phyloP scores from a whole-genome alignment of 352 stramenopile species.

The Pythium utonaiense region DNA sequence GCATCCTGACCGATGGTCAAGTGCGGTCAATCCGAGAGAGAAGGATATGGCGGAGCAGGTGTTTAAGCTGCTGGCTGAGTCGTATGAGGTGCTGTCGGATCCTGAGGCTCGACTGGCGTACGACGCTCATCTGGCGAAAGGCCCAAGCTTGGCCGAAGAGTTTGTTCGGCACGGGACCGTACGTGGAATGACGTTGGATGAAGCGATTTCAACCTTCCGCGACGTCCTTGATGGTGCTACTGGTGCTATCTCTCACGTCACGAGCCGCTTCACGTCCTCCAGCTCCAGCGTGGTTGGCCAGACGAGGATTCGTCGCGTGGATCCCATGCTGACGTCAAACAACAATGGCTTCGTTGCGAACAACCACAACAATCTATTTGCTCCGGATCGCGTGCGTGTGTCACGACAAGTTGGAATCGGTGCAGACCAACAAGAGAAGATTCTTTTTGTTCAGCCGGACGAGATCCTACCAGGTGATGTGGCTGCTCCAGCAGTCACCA shows the following conservation, averaged over 20 bases:
- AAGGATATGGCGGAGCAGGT: slow-evolving; percentile 66
- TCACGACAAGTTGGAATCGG: slow-evolving; percentile 53
- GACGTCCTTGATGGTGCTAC: slow-evolving; percentile 68
- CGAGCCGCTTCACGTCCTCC: slow-evolving; percentile 54
- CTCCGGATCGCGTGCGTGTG: slow-evolving; percentile 65
- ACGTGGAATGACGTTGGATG: slow-evolving; percentile 78
- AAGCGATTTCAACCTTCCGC: slow-evolving; percentile 77
- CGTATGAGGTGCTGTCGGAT: slow-evolving; percentile 81
- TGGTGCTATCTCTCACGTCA: slow-evolving; percentile 53
- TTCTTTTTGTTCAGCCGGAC: slow-evolving; percentile 78
- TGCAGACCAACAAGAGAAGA: slow-evolving; percentile 54
- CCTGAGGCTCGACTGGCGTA: slow-evolving; percentile 53
- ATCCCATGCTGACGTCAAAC: slow-evolving; percentile 19
- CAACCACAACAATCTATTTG: slow-evolving; percentile 86
- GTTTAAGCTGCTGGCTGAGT: slow-evolving; percentile 83
- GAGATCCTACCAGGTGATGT: slow-evolving; percentile 56
- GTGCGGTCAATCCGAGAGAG: slow-evolving; percentile 41
- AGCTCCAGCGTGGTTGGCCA: slow-evolving; percentile 71
- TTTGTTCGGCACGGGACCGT: slow-evolving; percentile 78
- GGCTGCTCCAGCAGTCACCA: slow-evolving; percentile 18
- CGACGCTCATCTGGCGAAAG: slow-evolving; percentile 51
- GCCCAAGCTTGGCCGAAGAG: slow-evolving; percentile 56
- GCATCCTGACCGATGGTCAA: slow-evolving; percentile 81
- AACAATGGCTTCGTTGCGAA: slow-evolving; percentile 50
- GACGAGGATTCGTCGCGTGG: slow-evolving; percentile 33